A percentile compares a stretch with the other conserved stretches of the same genome.
Evolutionary conservation across 257 asterid genomes (phyloP).

Genomic region (Anisodus acutangulus): DNA sequence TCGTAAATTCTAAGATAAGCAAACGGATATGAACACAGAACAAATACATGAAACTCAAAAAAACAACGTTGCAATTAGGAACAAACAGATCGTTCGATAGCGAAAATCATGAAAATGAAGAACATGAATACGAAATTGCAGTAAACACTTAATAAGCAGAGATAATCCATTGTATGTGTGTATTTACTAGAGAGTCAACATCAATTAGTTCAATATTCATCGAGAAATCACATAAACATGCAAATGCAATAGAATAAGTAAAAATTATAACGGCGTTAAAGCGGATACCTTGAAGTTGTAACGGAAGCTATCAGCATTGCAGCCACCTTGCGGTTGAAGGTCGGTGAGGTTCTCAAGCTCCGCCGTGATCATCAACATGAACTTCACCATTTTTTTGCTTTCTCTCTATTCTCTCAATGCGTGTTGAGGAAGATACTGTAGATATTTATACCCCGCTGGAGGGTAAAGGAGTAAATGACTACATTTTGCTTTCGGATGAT

Average conservation of each 20-base stretch:
- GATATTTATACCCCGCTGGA: too few species aligned
- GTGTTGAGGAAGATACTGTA: too few species aligned
- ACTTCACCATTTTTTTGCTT: constrained; percentile 23
- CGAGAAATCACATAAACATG: background rate
- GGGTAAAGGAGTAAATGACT: too few species aligned
- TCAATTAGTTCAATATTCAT: background rate
- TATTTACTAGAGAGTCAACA: background rate
- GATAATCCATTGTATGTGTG: too few species aligned
- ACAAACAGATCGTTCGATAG: too few species aligned
- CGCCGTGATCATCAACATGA: constrained; percentile 64
- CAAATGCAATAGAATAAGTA: background rate
- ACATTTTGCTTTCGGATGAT: too few species aligned
- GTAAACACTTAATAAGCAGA: background rate
- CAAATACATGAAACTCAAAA: background rate
- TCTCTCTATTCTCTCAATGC: too few species aligned
- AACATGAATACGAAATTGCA: background rate
- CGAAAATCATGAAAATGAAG: background rate
- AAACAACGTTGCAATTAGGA: background rate
- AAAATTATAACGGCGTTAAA: background rate
- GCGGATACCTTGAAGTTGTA: constrained; percentile 65
- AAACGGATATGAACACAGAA: background rate
- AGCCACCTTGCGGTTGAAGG: constrained; percentile 84
- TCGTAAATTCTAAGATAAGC: background rate
- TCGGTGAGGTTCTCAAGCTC: constrained; percentile 79
- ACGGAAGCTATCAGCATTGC: constrained; percentile 67